phyloP scores from a whole-genome alignment of 495 filamentous ascomycete genomes.

The Penicillium macrosclerotiorum region DNA sequence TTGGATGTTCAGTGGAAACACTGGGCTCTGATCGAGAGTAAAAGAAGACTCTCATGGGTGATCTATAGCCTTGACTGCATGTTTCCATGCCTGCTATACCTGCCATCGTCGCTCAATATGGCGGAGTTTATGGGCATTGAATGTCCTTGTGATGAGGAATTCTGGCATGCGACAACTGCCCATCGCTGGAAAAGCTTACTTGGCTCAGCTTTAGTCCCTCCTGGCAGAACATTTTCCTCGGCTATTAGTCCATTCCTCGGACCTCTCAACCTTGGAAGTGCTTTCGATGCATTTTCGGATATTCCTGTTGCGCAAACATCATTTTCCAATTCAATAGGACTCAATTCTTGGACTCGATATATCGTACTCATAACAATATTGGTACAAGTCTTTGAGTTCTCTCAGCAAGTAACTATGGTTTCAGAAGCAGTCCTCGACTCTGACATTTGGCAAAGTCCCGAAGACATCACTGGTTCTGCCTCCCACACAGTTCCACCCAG shows the following conservation, averaged over 20 bases:
- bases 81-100: slow-evolving; percentile 9
- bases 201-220: slow-evolving; percentile 9
- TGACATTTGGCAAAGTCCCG: neutral
- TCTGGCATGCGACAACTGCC: slow-evolving; percentile 8
- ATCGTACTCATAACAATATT: slow-evolving; percentile 6
- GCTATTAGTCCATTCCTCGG: slow-evolving; percentile 7
- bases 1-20: slow-evolving; percentile 1
- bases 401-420: slow-evolving; percentile 4
- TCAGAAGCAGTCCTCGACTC: neutral
- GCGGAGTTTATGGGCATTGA: slow-evolving; percentile 5
- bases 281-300: neutral
- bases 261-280: neutral
- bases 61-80: slow-evolving; percentile 8
- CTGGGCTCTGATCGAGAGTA: slow-evolving; percentile 5
- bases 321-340: neutral
- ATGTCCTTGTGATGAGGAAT: slow-evolving; percentile 10
- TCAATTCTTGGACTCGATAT: slow-evolving; percentile 11
- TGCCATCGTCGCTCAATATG: slow-evolving; percentile 2
- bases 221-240: slow-evolving; percentile 3
- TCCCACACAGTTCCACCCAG: neutral
- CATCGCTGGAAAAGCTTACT: slow-evolving; percentile 5
- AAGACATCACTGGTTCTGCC: neutral
- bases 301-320: neutral
- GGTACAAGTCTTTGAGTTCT: slow-evolving; percentile 6
- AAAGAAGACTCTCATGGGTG: slow-evolving; percentile 7